Conservation (phyloP, 345 rosid genomes). For the Eutrema japonicum region DNA sequence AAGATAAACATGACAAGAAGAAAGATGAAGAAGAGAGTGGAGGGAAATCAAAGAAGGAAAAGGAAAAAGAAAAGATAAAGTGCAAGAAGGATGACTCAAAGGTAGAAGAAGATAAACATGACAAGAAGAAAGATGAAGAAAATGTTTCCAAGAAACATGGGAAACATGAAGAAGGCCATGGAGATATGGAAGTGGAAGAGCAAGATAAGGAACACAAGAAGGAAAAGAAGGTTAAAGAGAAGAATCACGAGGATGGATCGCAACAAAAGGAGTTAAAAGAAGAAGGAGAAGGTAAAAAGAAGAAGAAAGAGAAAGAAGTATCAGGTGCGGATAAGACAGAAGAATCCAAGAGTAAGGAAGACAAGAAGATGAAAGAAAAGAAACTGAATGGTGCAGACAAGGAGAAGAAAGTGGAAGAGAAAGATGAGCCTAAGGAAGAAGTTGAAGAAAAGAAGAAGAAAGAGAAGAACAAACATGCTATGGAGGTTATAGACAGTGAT, state of each 20-base stretch:
- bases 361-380: conserved; percentile 16
- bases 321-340: neutral
- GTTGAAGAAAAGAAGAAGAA: conserved; percentile 5
- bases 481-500: neutral
- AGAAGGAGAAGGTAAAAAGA: conserved; percentile 9
- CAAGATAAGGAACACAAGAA: neutral
- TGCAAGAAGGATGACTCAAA: no score
- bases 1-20: no score
- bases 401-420: conserved; percentile 6
- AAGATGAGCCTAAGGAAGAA: conserved; percentile 18
- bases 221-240: conserved; percentile 22
- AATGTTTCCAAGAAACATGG: neutral
- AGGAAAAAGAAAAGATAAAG: no score
- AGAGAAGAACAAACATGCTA: neutral
- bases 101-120: no score
- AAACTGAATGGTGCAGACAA: neutral
- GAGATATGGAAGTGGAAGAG: conserved; percentile 1
- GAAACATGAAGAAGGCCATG: conserved; percentile 25
- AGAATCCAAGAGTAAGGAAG: conserved; percentile 17
- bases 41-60: no score
- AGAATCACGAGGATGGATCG: conserved; percentile 9
- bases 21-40: no score
- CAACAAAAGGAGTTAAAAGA: conserved; percentile 18
- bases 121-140: no score
- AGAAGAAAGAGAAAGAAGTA: conserved; percentile 2